A percentile compares a stretch with the other conserved stretches of the same genome.
phyloP scores from a whole-genome alignment of 495 filamentous ascomycete species.

The Aspergillus incahuasiensis region DNA sequence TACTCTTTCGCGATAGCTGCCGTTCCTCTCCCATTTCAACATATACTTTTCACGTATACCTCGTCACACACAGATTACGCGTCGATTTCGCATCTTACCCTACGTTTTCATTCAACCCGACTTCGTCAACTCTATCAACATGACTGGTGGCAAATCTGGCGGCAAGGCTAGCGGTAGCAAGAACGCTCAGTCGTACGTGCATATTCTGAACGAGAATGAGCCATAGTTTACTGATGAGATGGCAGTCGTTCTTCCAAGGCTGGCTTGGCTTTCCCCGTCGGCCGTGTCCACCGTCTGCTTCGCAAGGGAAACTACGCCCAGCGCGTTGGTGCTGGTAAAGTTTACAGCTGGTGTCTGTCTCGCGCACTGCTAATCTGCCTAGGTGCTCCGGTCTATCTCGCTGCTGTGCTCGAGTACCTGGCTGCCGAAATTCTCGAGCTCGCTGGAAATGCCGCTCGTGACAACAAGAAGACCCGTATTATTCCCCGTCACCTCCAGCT shows the following conservation, averaged over 20 bases:
- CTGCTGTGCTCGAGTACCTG: constrained; percentile 97
- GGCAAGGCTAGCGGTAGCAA: constrained; percentile 97
- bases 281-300: constrained; percentile 98
- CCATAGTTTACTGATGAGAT: constrained; percentile 34
- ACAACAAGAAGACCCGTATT: constrained; percentile 99
- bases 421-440: constrained; percentile 98
- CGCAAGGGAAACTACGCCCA: constrained; percentile 99
- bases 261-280: constrained; percentile 98
- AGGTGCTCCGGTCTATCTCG: constrained; percentile 96
- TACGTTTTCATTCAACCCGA: neutral
- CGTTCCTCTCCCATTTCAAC: constrained; percentile 21
- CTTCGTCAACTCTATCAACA: constrained; percentile 58
- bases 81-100: neutral
- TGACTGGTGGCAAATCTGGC: constrained; percentile 98
- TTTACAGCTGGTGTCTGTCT: neutral
- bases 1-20: constrained; percentile 31
- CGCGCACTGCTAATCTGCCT: constrained; percentile 2
- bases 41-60: constrained; percentile 18
- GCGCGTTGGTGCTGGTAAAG: constrained; percentile 92
- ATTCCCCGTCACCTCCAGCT: constrained; percentile 99
- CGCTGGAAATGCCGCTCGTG: constrained; percentile 96
- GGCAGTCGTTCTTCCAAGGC: constrained; percentile 96
- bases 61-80: neutral
- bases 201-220: constrained; percentile 22
- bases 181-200: constrained; percentile 91